A percentile compares a stretch with the other conserved stretches of the same genome.
phyloP scores from a whole-genome alignment of 2,329 filamentous ascomycete genomes.

The Neofusicoccum kwambonambiense region DNA sequence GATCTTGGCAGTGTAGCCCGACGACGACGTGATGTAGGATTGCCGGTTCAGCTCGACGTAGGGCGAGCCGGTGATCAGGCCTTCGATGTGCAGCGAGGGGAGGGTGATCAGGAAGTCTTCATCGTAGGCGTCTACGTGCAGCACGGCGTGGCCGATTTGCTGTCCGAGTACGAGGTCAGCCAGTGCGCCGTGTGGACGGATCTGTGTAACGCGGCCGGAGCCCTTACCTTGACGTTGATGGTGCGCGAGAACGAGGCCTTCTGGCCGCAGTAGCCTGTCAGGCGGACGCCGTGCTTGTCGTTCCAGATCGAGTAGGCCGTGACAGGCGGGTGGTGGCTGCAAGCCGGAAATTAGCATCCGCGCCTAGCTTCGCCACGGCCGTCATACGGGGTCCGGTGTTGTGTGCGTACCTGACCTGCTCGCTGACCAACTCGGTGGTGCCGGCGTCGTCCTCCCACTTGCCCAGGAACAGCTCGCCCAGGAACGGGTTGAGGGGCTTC shows the following conservation, averaged over 20 bases:
- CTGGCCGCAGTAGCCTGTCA: constrained; percentile 89
- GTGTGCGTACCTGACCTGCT: constrained; percentile 73
- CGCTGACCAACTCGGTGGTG: constrained; percentile 81
- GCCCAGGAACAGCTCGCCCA: constrained; percentile 91
- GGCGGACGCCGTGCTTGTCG: constrained; percentile 70
- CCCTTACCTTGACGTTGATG: constrained; percentile 73
- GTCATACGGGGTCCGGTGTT: background rate
- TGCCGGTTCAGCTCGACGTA: constrained; percentile 87
- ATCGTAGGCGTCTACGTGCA: constrained; percentile 65
- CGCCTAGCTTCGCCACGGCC: background rate
- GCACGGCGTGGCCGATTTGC: constrained; percentile 85
- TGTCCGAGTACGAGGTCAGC: constrained; percentile 20
- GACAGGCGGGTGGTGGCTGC: constrained; percentile 82
- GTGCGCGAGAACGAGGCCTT: constrained; percentile 93
- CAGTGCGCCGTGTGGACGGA: background rate
- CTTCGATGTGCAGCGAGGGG: constrained; percentile 89
- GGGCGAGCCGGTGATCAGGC: constrained; percentile 79
- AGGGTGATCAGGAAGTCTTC: constrained; percentile 90
- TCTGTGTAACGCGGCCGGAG: background rate
- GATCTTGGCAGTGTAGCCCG: constrained; percentile 83
- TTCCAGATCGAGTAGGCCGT: constrained; percentile 95
- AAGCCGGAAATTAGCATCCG: background rate
- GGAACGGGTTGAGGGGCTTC: constrained; percentile 95
- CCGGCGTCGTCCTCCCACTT: constrained; percentile 83
- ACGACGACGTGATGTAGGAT: constrained; percentile 82